These are phyloP conservation scores for Fusarium concolor DNA, from an alignment of 2,329 filamentous ascomycete genomes.

Conservation along the genomic window DNA sequence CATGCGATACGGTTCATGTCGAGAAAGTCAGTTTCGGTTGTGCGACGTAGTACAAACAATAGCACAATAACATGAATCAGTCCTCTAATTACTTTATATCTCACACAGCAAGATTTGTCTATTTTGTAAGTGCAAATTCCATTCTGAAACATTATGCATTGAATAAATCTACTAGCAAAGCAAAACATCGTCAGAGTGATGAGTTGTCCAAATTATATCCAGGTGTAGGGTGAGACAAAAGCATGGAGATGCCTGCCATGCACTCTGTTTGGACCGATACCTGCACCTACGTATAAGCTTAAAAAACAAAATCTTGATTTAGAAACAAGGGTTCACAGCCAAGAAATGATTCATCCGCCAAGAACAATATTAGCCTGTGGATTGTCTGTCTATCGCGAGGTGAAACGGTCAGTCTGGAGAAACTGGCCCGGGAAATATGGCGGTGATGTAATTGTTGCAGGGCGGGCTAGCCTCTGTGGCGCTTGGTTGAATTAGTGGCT, in stretches of 20 bases:
- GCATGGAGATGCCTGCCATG: constrained; percentile 2
- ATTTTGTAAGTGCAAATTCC: neutral
- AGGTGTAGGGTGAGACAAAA: constrained; percentile 13
- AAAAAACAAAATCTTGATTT: constrained; percentile 9
- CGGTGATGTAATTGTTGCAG: constrained; percentile 12
- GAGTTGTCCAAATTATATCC: neutral
- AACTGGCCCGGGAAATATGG: too few species aligned
- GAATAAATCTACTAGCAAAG: neutral
- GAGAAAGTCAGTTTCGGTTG: neutral
- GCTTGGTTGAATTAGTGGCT: neutral
- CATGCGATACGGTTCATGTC: neutral
- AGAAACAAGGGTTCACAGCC: constrained; percentile 2
- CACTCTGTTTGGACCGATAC: neutral
- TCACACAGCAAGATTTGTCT: neutral
- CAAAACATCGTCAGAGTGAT: neutral
- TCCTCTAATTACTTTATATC: neutral
- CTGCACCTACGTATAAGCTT: constrained; percentile 6
- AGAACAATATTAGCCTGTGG: neutral
- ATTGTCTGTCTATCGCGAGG: neutral
- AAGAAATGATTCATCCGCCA: neutral
- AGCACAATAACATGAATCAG: neutral
- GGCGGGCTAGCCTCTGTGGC: neutral
- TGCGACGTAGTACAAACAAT: neutral
- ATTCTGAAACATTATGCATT: neutral
- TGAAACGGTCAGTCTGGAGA: too few species aligned